A percentile compares a stretch with the other conserved stretches of the same genome.
Conservation (phyloP, 1,284 basidiomycete genomes). For the Ganoderma boninense region DNA sequence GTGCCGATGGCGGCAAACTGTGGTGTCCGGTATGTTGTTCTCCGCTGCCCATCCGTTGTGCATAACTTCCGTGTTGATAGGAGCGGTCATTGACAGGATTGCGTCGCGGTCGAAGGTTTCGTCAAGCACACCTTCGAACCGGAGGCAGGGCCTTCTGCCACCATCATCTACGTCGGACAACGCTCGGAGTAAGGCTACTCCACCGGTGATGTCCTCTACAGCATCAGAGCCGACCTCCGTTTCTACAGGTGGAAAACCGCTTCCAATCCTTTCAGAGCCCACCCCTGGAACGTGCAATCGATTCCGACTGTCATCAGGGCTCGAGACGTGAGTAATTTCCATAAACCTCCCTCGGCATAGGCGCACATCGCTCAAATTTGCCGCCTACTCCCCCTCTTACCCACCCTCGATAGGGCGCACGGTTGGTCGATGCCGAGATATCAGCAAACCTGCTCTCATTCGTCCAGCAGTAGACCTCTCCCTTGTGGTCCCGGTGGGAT, state of each 20-base stretch:
- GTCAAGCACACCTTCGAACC: constrained; percentile 65
- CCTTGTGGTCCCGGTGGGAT: constrained; percentile 14
- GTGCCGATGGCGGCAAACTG: constrained; percentile 53
- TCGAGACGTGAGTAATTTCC: constrained; percentile 62
- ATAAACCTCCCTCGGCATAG: constrained; percentile 7
- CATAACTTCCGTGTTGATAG: constrained; percentile 32
- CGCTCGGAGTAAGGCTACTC: constrained; percentile 62
- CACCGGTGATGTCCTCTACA: constrained; percentile 13
- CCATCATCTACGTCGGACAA: constrained; percentile 81
- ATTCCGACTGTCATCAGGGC: constrained; percentile 81
- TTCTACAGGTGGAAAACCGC: constrained; percentile 70
- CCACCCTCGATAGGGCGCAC: constrained; percentile 47
- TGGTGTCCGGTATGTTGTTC: constrained; percentile 72
- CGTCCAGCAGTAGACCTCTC: constrained; percentile 21
- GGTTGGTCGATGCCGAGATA: constrained; percentile 61
- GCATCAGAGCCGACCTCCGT: constrained; percentile 9
- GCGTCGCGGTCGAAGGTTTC: constrained; percentile 67
- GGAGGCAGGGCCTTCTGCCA: constrained; percentile 62
- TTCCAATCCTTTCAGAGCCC: constrained; percentile 68
- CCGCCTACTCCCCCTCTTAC: constrained; percentile 1
- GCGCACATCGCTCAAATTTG: constrained; percentile 23
- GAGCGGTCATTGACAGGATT: constrained; percentile 64
- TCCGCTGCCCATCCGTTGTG: constrained; percentile 1
- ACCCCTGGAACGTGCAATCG: constrained; percentile 68
- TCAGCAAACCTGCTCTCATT: constrained; percentile 30